Base-by-base conservation (phyloP, 192 early-diverging fungal genomes). In the Coemansia sp. region DNA sequence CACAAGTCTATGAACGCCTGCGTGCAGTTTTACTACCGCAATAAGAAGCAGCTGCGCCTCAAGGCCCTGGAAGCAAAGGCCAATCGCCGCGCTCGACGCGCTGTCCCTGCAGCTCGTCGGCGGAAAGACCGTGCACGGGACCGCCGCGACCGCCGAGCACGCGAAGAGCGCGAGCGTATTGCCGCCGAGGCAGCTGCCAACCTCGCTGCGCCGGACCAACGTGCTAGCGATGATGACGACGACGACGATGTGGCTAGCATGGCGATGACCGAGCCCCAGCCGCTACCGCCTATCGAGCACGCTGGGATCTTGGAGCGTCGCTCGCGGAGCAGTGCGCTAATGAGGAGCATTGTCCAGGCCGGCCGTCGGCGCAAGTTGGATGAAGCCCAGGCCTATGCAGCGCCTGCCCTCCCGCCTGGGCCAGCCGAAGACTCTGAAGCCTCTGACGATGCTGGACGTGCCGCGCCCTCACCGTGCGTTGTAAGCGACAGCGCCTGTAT, bases 21-120 rank as follows among this genome's bases (percentile, higher is more conserved):
- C 50, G 90, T 92, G 21, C 67, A 90, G 40, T 90, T 89, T 42
- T 93, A 93, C 73, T 93, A 93, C 73, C 86, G 91, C 31, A 89
- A 89, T 54, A 92, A 93, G 78, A 90, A 91, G 60, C 86, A 83
- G 27, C 83, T 91, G 57, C 84, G 87, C 24, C 85, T 91, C 61
- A 92, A 92, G 80, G 86, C 84, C 1, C 74, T 92, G 42, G 82
- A 88, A 54, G 66, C 71, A 31, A 77, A 77, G 35, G 65, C 69
- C 65, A 59, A 57, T 70, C 79, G 54, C 41, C 63, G 68, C 0
- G 66, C 70, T 2, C 71, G 88, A 66, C 62, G 83, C 72, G 42
- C 77, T 69, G 83, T 34, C 62, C 56, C 50, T 62, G 41, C 66
- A 44, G 64, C 73, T 33, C 42, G 85, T 61, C 60, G 73, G 72